phyloP scores from a whole-genome alignment of 75 land plant species.

The Picea glauca region DNA sequence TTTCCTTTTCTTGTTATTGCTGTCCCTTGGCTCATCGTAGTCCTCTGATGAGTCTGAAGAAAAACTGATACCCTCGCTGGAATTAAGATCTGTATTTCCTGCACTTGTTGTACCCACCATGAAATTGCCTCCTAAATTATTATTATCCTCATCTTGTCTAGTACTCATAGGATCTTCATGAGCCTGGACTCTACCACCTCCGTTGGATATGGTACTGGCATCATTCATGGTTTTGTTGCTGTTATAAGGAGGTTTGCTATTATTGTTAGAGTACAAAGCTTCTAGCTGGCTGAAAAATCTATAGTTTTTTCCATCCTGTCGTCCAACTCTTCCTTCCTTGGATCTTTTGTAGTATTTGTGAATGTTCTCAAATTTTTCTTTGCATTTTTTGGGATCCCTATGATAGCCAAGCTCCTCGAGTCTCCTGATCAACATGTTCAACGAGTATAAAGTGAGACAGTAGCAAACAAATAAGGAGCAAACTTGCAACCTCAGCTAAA shows the following conservation, averaged over 20 bases:
- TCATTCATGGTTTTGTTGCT: too few relatives aligned
- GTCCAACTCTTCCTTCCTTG: constrained; percentile 20
- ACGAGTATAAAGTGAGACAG: neutral
- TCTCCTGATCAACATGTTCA: constrained; percentile 10
- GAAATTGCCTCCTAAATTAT: neutral
- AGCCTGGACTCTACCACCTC: too few relatives aligned
- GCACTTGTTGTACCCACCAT: neutral
- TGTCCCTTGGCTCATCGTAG: neutral
- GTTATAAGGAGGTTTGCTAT: neutral
- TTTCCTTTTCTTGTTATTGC: constrained; percentile 15
- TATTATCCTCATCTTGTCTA: neutral
- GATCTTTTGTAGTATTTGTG: constrained; percentile 25
- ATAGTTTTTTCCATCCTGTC: constrained; percentile 25
- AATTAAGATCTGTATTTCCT: neutral
- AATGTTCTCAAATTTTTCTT: constrained; percentile 26
- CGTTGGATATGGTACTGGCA: too few relatives aligned
- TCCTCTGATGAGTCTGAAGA: neutral
- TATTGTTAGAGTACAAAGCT: constrained; percentile 14
- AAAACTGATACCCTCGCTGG: constrained; percentile 2
- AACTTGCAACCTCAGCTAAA: too few relatives aligned
- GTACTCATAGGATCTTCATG: neutral
- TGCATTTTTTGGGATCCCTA: constrained; percentile 23
- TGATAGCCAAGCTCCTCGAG: constrained; percentile 23
- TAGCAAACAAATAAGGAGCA: too few relatives aligned
- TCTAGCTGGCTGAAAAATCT: constrained; percentile 17